Base-by-base conservation (phyloP, 257 asterid genomes). In the Phtheirospermum japonicum region DNA sequence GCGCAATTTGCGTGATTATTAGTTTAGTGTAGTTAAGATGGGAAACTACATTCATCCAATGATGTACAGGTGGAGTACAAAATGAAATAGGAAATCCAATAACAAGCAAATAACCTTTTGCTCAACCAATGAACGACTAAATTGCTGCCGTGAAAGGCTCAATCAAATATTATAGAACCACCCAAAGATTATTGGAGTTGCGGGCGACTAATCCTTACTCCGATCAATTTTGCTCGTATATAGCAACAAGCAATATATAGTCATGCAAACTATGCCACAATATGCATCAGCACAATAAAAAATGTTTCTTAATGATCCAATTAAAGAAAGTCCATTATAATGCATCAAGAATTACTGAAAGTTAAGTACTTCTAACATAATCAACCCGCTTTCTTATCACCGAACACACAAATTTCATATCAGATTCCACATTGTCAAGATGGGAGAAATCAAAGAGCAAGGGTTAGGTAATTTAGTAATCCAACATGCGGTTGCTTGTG, bases 391-490 rank as follows among this genome's bases (percentile, higher is more conserved):
- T n/a, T n/a, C n/a, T n/a, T n/a, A n/a, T n/a, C n/a, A n/a, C n/a
- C n/a, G n/a, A n/a, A n/a, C n/a, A n/a, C n/a, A n/a, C 42, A 36
- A 36, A 9, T 36, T 36, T 1, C 42, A 36, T 9, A 23, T 36
- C 8, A 36, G 7, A 36, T 36, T 49, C 14, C 17, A 5, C 7
- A 31, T 42, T 20, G 23, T 61, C 62, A 39, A 63, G 42, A 69
- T 70, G 75, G 75, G 69, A 65, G 75, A 61, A 65, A 52, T 14
- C 12, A 53, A 48, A 11, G 68, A 46, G 65, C 59, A 16, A 33
- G 54, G 40, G 32, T 40, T 58, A 60, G 75, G 78, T 69, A 64
- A 59, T 16, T 17, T 48, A 14, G 14, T 23, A 48, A 14, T 46
- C 31, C 3, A 4, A 7, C 34, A 52, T 11, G 33, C 31, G n/a